These are phyloP conservation scores for Kalmusia sp. DNA, from an alignment of 2,329 filamentous ascomycete genomes.

Conservation along the genomic window DNA sequence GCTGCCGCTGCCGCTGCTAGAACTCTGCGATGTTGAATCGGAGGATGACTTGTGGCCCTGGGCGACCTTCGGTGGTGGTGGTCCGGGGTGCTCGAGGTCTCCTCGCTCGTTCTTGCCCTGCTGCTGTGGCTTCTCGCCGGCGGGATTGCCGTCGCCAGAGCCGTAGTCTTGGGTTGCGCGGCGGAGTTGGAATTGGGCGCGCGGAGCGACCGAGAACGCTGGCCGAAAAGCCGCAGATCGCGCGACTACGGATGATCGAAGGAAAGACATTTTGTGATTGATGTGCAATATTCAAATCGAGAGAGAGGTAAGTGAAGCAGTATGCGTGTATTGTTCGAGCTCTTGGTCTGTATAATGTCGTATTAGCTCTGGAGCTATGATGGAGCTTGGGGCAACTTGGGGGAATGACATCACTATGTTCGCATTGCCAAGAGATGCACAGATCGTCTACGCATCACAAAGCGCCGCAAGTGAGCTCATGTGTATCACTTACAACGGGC, in stretches of 20 bases:
- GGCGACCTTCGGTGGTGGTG: conserved; percentile 52
- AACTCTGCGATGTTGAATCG: conserved; percentile 14
- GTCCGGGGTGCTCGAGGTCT: conserved; percentile 54
- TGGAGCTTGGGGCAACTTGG: conserved; percentile 8
- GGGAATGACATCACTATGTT: conserved; percentile 8
- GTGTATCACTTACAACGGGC: neutral
- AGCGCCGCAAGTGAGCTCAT: neutral
- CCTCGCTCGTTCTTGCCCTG: conserved; percentile 50
- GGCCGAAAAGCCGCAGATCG: conserved; percentile 33
- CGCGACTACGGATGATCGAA: conserved; percentile 37
- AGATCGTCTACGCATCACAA: neutral
- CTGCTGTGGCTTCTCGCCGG: conserved; percentile 52
- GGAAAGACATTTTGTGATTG: conserved; percentile 36
- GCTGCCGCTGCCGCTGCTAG: neutral
- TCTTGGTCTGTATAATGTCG: conserved; percentile 4
- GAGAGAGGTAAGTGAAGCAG: conserved; percentile 1
- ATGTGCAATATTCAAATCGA: conserved; percentile 3
- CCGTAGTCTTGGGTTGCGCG: conserved; percentile 52
- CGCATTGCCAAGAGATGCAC: neutral
- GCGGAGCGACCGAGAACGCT: conserved; percentile 29
- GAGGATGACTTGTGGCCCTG: conserved; percentile 35
- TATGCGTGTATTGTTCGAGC: no score
- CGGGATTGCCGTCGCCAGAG: conserved; percentile 50
- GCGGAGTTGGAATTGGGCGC: conserved; percentile 38
- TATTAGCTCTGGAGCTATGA: conserved; percentile 7